Conservation (phyloP, 2,329 filamentous ascomycete genomes). For the Chaetomium strumarium region DNA sequence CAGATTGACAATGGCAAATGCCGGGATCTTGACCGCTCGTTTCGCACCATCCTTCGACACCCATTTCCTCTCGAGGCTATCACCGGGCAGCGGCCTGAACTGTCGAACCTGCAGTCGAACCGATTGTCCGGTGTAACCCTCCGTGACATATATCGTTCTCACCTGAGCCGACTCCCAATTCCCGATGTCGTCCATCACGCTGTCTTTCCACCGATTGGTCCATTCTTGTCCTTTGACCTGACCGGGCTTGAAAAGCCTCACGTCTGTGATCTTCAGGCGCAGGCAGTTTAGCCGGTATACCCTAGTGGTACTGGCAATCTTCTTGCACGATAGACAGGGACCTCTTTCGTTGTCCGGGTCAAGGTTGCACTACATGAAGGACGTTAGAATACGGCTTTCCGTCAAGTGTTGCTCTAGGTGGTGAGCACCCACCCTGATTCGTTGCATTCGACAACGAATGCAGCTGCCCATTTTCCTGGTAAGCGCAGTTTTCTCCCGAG, state of each 20-base stretch:
- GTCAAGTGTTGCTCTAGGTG: not conserved
- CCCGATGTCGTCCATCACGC: constrained; percentile 49
- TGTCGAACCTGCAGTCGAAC: constrained; percentile 47
- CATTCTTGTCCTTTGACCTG: constrained; percentile 54
- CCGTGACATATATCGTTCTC: constrained; percentile 45
- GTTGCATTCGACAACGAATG: constrained; percentile 56
- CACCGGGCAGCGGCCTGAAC: constrained; percentile 50
- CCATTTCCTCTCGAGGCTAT: constrained; percentile 51
- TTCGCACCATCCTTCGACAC: constrained; percentile 38
- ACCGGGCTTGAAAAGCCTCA: constrained; percentile 52
- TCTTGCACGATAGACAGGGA: constrained; percentile 49
- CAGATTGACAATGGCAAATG: constrained; percentile 51
- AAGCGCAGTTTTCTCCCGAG: constrained; percentile 49
- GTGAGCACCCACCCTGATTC: constrained; percentile 48
- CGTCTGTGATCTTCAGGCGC: constrained; percentile 55
- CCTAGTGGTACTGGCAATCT: constrained; percentile 41
- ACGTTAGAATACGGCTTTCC: not conserved
- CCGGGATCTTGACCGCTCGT: constrained; percentile 46
- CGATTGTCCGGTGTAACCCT: constrained; percentile 45
- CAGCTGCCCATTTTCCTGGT: constrained; percentile 55
- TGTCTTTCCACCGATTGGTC: constrained; percentile 53
- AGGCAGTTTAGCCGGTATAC: constrained; percentile 51
- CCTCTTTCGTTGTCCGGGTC: constrained; percentile 43
- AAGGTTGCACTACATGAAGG: constrained; percentile 42
- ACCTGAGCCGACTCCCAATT: constrained; percentile 50